Percentiles rank a stretch among this genome's conserved stretches.
These are phyloP conservation scores for Suhomyces pyralidae DNA, from an alignment of 805 yeast species.

Conservation along the genomic window DNA sequence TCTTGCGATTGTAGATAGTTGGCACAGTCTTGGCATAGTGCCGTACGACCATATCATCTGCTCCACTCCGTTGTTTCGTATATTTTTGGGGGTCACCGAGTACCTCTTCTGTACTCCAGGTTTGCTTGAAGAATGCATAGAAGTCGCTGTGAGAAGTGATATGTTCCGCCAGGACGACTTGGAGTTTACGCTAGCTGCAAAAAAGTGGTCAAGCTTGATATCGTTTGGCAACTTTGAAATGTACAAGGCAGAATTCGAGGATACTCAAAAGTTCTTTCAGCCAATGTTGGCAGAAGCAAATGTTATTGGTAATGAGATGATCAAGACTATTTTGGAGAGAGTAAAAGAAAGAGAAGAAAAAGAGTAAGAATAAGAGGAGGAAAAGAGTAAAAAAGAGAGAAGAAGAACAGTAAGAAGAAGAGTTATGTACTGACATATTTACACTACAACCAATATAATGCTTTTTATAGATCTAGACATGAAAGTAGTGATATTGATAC, in stretches of 20 bases:
- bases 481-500: too few species aligned
- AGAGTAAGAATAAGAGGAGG: too few species aligned
- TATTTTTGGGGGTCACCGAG: slow-evolving; percentile 91
- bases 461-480: too few species aligned
- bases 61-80: slow-evolving; percentile 88
- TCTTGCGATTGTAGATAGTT: slow-evolving; percentile 88
- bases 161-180: slow-evolving; percentile 84
- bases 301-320: slow-evolving; percentile 90
- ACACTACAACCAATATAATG: too few species aligned
- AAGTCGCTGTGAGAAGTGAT: slow-evolving; percentile 62
- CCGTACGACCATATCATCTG: slow-evolving; percentile 98
- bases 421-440: too few species aligned
- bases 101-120: slow-evolving; percentile 84
- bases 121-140: slow-evolving; percentile 73
- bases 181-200: slow-evolving; percentile 88
- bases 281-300: slow-evolving; percentile 90
- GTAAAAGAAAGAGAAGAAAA: slow-evolving; percentile 29
- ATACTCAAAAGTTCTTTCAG: slow-evolving; percentile 76
- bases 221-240: slow-evolving; percentile 68
- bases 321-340: slow-evolving; percentile 62
- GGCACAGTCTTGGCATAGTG: slow-evolving; percentile 79
- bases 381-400: slow-evolving; percentile 25
- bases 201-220: slow-evolving; percentile 83
- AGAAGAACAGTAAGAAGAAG: too few species aligned
- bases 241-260: slow-evolving; percentile 70